phyloP scores from a whole-genome alignment of 176 grass and related monocot genomes.

The Cenchrus fungigraminus region DNA sequence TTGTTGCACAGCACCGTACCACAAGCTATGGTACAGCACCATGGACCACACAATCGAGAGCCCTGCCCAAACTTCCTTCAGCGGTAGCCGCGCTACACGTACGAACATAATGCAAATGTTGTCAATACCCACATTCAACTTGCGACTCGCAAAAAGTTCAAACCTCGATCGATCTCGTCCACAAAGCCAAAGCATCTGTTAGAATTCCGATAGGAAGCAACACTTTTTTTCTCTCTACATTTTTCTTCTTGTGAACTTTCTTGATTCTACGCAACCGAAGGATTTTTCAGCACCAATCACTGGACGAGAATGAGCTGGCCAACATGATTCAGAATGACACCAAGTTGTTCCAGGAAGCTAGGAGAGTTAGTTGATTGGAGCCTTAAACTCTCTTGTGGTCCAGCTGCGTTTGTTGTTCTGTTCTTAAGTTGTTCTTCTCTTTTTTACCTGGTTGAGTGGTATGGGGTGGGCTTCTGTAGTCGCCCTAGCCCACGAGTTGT shows the following conservation, averaged over 20 bases:
- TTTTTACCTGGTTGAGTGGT: too few relatives aligned
- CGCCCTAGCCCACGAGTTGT: too few relatives aligned
- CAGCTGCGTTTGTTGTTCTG: too few relatives aligned
- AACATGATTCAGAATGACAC: too few relatives aligned
- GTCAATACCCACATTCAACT: neutral
- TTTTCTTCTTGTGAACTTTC: neutral
- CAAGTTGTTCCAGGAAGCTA: too few relatives aligned
- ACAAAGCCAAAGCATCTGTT: neutral
- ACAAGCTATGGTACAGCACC: neutral
- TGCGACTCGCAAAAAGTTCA: neutral
- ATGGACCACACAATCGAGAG: slow-evolving; percentile 30
- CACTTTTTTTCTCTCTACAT: neutral
- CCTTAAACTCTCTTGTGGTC: too few relatives aligned
- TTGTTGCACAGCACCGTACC: neutral
- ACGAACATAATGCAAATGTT: neutral
- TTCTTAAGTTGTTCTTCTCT: too few relatives aligned
- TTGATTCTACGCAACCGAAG: neutral
- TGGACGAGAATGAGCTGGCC: too few relatives aligned
- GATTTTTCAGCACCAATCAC: too few relatives aligned
- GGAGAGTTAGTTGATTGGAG: too few relatives aligned
- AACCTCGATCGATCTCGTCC: neutral
- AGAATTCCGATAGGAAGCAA: neutral
- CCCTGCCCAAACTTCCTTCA: neutral
- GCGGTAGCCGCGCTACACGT: neutral
- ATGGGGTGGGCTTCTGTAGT: too few relatives aligned